Conservation (phyloP, 805 yeast species). For the Teunomyces funiuensis region DNA sequence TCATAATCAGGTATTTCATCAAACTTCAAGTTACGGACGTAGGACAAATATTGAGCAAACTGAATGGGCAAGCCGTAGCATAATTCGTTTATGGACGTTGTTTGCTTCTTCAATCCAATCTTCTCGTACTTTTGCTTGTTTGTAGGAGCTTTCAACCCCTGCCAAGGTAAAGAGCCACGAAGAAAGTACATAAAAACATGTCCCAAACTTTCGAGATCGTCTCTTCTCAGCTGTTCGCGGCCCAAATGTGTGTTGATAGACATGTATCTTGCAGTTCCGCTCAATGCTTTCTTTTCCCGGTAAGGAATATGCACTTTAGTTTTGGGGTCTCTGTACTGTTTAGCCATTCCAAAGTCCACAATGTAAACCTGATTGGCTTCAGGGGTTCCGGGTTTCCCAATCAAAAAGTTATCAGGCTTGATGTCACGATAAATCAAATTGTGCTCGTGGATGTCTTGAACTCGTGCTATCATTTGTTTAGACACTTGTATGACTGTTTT, state of each 20-base stretch:
- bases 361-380: slow-evolving; percentile 84
- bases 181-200: slow-evolving; percentile 95
- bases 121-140: slow-evolving; percentile 97
- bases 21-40: slow-evolving; percentile 84
- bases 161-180: slow-evolving; percentile 97
- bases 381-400: slow-evolving; percentile 83
- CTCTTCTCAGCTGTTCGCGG: slow-evolving; percentile 94
- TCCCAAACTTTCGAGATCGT: slow-evolving; percentile 93
- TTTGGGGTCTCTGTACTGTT: slow-evolving; percentile 94
- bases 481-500: slow-evolving; percentile 94
- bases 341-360: slow-evolving; percentile 99
- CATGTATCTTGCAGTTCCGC: slow-evolving; percentile 99
- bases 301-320: slow-evolving; percentile 95
- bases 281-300: slow-evolving; percentile 89
- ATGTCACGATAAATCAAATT: slow-evolving; percentile 94
- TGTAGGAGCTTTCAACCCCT: slow-evolving; percentile 96
- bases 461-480: slow-evolving; percentile 87
- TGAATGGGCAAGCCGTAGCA: slow-evolving; percentile 90
- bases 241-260: slow-evolving; percentile 96
- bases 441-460: slow-evolving; percentile 83
- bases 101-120: slow-evolving; percentile 93
- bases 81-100: slow-evolving; percentile 81
- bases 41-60: slow-evolving; percentile 86
- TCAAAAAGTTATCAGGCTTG: slow-evolving; percentile 94
- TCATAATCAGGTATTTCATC: slow-evolving; percentile 96